Conservation (phyloP, 768 basidiomycete genomes). For the Auricularia cornea region DNA sequence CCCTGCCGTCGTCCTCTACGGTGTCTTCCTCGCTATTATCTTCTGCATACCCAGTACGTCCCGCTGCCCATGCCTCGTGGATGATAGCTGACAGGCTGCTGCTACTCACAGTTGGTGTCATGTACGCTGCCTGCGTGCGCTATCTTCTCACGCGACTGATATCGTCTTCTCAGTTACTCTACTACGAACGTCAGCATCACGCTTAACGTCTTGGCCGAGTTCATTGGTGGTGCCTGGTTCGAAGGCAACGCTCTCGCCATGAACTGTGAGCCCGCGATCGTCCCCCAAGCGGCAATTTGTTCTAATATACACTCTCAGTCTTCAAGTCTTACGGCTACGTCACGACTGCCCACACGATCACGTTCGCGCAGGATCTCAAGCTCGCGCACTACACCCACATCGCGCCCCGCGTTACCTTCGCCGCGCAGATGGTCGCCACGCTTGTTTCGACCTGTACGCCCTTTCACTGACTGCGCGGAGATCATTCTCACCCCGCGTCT, state of each 20-base stretch:
- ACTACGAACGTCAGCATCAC: slow-evolving; percentile 29
- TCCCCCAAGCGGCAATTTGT: too few species aligned
- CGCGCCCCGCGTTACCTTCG: slow-evolving; percentile 25
- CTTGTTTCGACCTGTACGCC: slow-evolving; percentile 22
- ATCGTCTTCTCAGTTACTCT: slow-evolving; percentile 22
- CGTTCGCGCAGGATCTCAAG: slow-evolving; percentile 24
- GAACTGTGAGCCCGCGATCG: slow-evolving; percentile 8
- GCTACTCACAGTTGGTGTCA: neutral
- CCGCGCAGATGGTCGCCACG: slow-evolving; percentile 26
- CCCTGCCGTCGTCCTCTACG: neutral
- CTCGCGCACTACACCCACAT: slow-evolving; percentile 30
- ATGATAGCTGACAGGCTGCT: neutral
- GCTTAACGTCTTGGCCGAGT: slow-evolving; percentile 32
- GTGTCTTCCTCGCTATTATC: slow-evolving; percentile 13
- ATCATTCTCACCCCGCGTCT: neutral
- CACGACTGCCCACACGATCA: slow-evolving; percentile 21
- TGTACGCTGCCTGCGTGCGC: neutral
- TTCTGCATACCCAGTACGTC: slow-evolving; percentile 14
- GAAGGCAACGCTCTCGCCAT: slow-evolving; percentile 28
- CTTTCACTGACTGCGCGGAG: neutral
- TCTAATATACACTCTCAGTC: neutral
- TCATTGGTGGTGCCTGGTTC: slow-evolving; percentile 29
- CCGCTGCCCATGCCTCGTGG: neutral
- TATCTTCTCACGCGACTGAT: neutral
- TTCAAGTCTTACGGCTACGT: slow-evolving; percentile 31